Percentiles rank a stretch among this genome's conserved stretches.
Conservation (phyloP, 305 asterid species). For the Solanum hybrid region DNA sequence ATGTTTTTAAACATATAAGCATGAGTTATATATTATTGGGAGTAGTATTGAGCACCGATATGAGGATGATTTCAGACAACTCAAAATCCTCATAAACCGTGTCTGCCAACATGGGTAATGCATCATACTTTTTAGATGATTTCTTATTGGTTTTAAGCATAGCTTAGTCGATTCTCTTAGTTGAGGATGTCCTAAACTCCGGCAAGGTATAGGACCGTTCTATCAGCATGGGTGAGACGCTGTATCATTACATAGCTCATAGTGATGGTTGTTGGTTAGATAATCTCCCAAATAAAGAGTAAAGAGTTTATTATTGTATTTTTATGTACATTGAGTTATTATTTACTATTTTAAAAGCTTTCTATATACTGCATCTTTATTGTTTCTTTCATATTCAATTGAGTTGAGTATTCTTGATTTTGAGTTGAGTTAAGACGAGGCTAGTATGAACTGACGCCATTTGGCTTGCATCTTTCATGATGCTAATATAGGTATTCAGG, state of each 20-base stretch:
- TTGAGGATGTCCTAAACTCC: background rate
- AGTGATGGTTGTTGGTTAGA: background rate
- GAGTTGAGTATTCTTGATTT: too few species aligned
- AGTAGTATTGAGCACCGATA: too few species aligned
- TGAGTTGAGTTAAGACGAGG: too few species aligned
- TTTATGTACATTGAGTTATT: background rate
- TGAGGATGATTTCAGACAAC: background rate
- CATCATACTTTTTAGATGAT: background rate
- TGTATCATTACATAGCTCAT: background rate
- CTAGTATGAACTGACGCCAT: too few species aligned
- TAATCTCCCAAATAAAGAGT: background rate
- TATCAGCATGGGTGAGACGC: background rate
- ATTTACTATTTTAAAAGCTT: too few species aligned
- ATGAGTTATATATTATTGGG: too few species aligned
- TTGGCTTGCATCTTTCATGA: too few species aligned
- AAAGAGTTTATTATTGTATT: background rate
- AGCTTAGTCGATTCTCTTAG: background rate
- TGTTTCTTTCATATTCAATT: background rate
- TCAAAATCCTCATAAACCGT: background rate
- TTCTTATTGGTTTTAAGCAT: background rate
- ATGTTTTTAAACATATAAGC: background rate
- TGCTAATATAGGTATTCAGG: too few species aligned
- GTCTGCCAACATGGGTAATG: background rate
- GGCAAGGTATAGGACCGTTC: background rate
- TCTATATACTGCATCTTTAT: background rate